Conservation (phyloP, 106 monocot species). For the Xerophyta viscosa region DNA sequence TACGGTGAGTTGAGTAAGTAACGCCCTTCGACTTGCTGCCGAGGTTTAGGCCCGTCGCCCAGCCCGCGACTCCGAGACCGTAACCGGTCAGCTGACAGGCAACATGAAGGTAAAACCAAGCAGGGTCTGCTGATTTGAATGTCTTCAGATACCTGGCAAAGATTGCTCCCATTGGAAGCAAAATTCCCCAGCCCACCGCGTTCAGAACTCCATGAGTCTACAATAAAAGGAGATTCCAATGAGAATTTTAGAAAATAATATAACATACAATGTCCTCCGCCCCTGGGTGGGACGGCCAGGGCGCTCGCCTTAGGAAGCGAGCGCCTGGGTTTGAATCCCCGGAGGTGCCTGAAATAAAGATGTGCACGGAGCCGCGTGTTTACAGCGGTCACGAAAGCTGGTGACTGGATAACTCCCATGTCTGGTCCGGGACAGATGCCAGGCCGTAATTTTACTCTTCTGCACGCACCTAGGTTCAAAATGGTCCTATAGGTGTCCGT, state of each 20-base stretch:
- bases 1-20: conserved; percentile 28
- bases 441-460: too few species aligned
- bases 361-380: too few species aligned
- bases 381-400: too few species aligned
- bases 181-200: conserved; percentile 56
- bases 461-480: too few species aligned
- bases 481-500: too few species aligned
- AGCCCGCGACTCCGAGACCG: conserved; percentile 38
- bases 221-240: not conserved
- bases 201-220: conserved; percentile 61
- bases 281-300: too few species aligned
- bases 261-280: too few species aligned
- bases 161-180: conserved; percentile 51
- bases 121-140: conserved; percentile 49
- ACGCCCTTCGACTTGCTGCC: conserved; percentile 49
- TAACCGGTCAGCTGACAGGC: conserved; percentile 49
- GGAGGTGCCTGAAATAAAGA: too few species aligned
- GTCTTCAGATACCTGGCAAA: conserved; percentile 50
- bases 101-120: conserved; percentile 68
- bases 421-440: too few species aligned
- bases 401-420: too few species aligned
- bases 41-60: conserved; percentile 48
- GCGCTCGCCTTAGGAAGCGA: too few species aligned
- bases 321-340: too few species aligned
- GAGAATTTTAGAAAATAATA: not conserved